Evolutionary conservation across 805 yeast genomes (phyloP).

Genomic region (Zygoascus ofunaensis): DNA sequence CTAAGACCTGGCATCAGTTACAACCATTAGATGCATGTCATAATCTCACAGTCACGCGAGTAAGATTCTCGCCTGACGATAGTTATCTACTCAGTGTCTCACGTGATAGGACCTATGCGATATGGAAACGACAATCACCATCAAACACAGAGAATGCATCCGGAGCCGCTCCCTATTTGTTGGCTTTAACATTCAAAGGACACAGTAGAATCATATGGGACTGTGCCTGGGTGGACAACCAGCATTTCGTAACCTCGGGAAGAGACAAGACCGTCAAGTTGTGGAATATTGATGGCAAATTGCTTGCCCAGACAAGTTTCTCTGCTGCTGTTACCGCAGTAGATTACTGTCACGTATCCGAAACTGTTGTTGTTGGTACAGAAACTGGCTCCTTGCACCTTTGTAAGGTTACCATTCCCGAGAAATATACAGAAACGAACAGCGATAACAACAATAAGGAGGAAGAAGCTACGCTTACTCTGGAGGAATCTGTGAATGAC

Average conservation of each 20-base stretch:
- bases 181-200: constrained; percentile 40
- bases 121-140: constrained; percentile 46
- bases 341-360: constrained; percentile 30
- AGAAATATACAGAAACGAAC: too few species aligned
- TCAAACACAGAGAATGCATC: constrained; percentile 17
- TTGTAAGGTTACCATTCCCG: constrained; percentile 35
- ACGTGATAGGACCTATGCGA: constrained; percentile 77
- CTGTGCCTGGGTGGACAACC: constrained; percentile 60
- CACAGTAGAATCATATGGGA: constrained; percentile 95
- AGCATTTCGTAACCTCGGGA: constrained; percentile 65
- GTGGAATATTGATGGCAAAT: constrained; percentile 44
- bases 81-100: constrained; percentile 64
- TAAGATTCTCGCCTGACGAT: constrained; percentile 65
- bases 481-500: constrained; percentile 30
- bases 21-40: constrained; percentile 56
- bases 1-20: constrained; percentile 50
- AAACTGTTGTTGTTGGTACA: constrained; percentile 50
- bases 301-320: constrained; percentile 38
- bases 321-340: constrained; percentile 58
- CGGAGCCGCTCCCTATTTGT: constrained; percentile 28
- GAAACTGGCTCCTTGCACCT: constrained; percentile 56
- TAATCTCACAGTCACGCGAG: constrained; percentile 73
- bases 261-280: constrained; percentile 73
- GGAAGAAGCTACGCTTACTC: constrained; percentile 21
- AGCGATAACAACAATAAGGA: too few species aligned